Percentiles rank a stretch among this genome's conserved stretches.
phyloP scores from a whole-genome alignment of 2,329 filamentous ascomycete species.

The Pseudocercospora vitis region DNA sequence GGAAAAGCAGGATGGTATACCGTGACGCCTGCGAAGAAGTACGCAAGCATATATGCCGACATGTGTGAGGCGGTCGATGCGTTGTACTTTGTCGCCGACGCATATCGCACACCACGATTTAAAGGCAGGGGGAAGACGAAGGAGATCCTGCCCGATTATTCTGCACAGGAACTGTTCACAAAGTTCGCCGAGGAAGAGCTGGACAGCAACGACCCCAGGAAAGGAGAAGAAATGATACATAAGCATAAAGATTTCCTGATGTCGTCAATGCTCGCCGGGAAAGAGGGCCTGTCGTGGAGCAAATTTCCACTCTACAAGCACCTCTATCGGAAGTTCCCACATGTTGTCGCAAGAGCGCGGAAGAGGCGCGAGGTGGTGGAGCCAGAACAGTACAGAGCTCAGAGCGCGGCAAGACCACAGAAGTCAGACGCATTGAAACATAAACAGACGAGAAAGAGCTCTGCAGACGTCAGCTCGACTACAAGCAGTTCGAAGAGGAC shows the following conservation, averaged over 20 bases:
- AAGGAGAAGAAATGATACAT: conserved; percentile 31
- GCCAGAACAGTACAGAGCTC: conserved; percentile 3
- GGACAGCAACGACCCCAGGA: conserved; percentile 25
- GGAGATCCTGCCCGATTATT: conserved; percentile 32
- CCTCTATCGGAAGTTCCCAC: conserved; percentile 41
- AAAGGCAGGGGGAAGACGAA: conserved; percentile 41
- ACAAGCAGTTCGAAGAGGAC: conserved; percentile 30
- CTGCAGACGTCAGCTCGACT: conserved; percentile 23
- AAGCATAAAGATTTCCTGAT: conserved; percentile 46
- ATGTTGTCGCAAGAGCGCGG: conserved; percentile 21
- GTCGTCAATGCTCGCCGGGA: conserved; percentile 46
- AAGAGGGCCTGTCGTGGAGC: conserved; percentile 48
- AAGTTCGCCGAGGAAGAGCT: conserved; percentile 34
- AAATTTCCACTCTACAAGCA: conserved; percentile 45
- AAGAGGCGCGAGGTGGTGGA: conserved; percentile 14
- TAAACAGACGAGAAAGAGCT: conserved; percentile 21
- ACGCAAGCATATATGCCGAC: conserved; percentile 56
- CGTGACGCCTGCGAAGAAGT: conserved; percentile 60
- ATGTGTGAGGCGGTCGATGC: conserved; percentile 65
- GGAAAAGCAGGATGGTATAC: conserved; percentile 68
- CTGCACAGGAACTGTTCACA: conserved; percentile 42
- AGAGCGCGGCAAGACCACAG: neutral
- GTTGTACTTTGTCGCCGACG: conserved; percentile 62
- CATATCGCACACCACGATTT: conserved; percentile 46
- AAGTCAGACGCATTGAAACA: conserved; percentile 6